Evolutionary conservation across 176 grass and related monocot species (phyloP).

Genomic region (Alopecurus myosuroides): DNA sequence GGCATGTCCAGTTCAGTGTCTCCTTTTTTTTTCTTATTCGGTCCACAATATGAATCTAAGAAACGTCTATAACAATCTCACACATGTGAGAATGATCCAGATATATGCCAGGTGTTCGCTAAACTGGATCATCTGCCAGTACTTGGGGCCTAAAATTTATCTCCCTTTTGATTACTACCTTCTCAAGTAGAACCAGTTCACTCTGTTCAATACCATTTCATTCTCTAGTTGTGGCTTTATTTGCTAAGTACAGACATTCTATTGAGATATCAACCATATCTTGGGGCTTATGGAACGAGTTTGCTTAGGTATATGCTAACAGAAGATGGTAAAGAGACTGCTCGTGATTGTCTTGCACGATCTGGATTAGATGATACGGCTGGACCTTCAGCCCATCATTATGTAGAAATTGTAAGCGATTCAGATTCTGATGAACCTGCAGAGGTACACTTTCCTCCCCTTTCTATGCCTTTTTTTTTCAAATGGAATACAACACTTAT

Average conservation of each 20-base stretch:
- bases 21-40: not conserved
- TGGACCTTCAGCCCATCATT: too few relatives aligned
- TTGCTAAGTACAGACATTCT: too few relatives aligned
- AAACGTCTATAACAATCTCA: not conserved
- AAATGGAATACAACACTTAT: too few relatives aligned
- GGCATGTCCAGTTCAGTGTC: not conserved
- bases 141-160: conserved; percentile 10
- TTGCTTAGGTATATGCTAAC: conserved; percentile 69
- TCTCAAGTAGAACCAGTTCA: not conserved
- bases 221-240: not conserved
- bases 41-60: not conserved
- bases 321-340: conserved; percentile 61
- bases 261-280: not conserved
- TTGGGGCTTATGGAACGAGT: not conserved
- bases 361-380: conserved; percentile 46
- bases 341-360: conserved; percentile 47
- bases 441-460: too few relatives aligned
- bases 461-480: too few relatives aligned
- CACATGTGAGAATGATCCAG: not conserved
- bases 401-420: too few relatives aligned
- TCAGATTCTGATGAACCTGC: too few relatives aligned
- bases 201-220: conserved; percentile 14
- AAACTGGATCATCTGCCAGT: not conserved
- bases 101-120: not conserved
- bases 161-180: not conserved